Percentiles rank a stretch among this genome's conserved stretches.
phyloP scores from a whole-genome alignment of 2,329 filamentous ascomycete genomes.

The Alternaria burnsii region DNA sequence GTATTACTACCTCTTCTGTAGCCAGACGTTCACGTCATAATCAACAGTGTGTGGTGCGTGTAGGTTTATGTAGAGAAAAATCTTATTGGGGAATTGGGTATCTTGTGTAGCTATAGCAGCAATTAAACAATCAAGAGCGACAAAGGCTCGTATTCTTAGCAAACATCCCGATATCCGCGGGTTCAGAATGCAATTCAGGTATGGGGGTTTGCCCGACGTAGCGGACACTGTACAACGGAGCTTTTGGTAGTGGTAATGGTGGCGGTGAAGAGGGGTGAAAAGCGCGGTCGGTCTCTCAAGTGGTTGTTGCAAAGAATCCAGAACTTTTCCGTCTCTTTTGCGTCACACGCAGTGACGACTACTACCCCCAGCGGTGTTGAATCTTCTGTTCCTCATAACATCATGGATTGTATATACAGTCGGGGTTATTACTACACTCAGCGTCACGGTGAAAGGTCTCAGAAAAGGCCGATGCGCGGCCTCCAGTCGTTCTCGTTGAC shows the following conservation, averaged over 20 bases:
- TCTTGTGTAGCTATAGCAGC: constrained; percentile 38
- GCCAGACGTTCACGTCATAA: background rate
- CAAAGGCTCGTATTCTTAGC: constrained; percentile 13
- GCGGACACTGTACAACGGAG: constrained; percentile 38
- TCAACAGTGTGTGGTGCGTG: background rate
- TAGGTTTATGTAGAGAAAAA: background rate
- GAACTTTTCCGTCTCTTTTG: constrained; percentile 34
- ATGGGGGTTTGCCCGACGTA: constrained; percentile 27
- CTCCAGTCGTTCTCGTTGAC: constrained; percentile 74
- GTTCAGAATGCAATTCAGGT: constrained; percentile 7
- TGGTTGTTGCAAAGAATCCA: constrained; percentile 4
- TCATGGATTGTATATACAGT: constrained; percentile 33
- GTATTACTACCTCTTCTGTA: background rate
- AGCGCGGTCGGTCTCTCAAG: constrained; percentile 14
- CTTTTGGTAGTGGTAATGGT: constrained; percentile 20
- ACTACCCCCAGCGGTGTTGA: constrained; percentile 33
- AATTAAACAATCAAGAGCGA: constrained; percentile 18
- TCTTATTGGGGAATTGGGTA: constrained; percentile 40
- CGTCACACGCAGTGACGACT: constrained; percentile 5
- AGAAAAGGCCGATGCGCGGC: constrained; percentile 70
- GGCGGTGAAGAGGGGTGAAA: constrained; percentile 10
- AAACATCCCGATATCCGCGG: constrained; percentile 4
- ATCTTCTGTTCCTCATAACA: constrained; percentile 22
- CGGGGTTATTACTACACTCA: constrained; percentile 4
- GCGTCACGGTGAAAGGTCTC: constrained; percentile 6